These are phyloP conservation scores for Barnettozyma wickerhamii DNA, from an alignment of 805 yeast genomes.

Conservation along the genomic window DNA sequence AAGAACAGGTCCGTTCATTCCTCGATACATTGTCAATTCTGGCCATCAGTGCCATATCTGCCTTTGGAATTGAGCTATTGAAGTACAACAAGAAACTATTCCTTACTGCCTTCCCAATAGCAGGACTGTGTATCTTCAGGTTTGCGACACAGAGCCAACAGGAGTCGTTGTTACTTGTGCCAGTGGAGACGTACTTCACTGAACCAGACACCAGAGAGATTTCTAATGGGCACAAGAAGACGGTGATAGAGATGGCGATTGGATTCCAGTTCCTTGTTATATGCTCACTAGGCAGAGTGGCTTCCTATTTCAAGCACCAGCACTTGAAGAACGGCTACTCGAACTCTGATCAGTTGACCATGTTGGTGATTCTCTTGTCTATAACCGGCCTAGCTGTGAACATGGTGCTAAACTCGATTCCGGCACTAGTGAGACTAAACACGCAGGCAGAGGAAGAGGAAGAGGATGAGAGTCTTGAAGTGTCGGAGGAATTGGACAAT, in stretches of 20 bases:
- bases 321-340: background rate
- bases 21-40: slow-evolving; percentile 9
- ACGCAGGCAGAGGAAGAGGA: slow-evolving; percentile 3
- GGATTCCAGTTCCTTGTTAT: slow-evolving; percentile 4
- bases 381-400: slow-evolving; percentile 5
- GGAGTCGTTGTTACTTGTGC: background rate
- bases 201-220: too few relatives aligned
- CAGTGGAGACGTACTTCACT: background rate
- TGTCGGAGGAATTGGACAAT: slow-evolving; percentile 1
- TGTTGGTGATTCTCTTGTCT: slow-evolving; percentile 1
- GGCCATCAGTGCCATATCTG: slow-evolving; percentile 8
- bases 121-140: slow-evolving; percentile 2
- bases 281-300: slow-evolving; percentile 5
- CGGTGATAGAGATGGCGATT: background rate
- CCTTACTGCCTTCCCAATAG: slow-evolving; percentile 6
- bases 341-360: slow-evolving; percentile 6
- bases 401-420: slow-evolving; percentile 5
- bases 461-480: slow-evolving; percentile 5
- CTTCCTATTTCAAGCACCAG: slow-evolving; percentile 3
- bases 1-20: slow-evolving; percentile 3
- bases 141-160: background rate
- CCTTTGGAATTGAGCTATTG: slow-evolving; percentile 16
- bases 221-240: background rate
- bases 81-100: slow-evolving; percentile 10
- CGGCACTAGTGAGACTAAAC: background rate